These are phyloP conservation scores for Solanum commersonii DNA, from an alignment of 257 asterid species.

Conservation along the genomic window DNA sequence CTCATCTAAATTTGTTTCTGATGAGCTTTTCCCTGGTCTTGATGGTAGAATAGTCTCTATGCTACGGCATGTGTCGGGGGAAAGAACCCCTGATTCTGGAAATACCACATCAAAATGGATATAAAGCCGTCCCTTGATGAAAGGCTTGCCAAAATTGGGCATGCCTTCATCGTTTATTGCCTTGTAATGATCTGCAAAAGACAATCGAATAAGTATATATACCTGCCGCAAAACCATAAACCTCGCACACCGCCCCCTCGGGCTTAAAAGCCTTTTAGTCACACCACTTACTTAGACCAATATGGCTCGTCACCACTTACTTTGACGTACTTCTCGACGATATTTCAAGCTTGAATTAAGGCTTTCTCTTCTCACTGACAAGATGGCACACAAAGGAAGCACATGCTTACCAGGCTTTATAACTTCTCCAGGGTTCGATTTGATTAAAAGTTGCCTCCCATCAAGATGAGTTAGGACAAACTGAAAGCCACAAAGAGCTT, in stretches of 20 bases:
- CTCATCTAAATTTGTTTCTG: constrained; percentile 3
- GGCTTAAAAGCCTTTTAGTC: not conserved
- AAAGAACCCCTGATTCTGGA: constrained; percentile 16
- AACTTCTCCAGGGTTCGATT: constrained; percentile 27
- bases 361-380: not conserved
- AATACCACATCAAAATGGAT: constrained; percentile 28
- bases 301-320: not conserved
- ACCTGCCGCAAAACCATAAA: not conserved
- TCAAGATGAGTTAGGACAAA: constrained; percentile 26
- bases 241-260: not conserved
- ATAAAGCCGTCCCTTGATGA: constrained; percentile 25
- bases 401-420: constrained; percentile 19
- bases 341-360: not conserved
- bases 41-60: constrained; percentile 4
- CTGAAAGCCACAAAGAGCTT: constrained; percentile 27
- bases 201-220: not conserved
- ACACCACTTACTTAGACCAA: not conserved
- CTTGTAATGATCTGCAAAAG: constrained; percentile 24
- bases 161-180: constrained; percentile 34
- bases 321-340: not conserved
- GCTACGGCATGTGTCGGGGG: not conserved
- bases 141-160: constrained; percentile 20
- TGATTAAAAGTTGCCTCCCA: constrained; percentile 22
- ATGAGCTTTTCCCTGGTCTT: not conserved
- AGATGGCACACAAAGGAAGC: not conserved